A percentile compares a stretch with the other conserved stretches of the same genome.
phyloP scores from a whole-genome alignment of 129 eudicot genomes.

The Artemisia annua region DNA sequence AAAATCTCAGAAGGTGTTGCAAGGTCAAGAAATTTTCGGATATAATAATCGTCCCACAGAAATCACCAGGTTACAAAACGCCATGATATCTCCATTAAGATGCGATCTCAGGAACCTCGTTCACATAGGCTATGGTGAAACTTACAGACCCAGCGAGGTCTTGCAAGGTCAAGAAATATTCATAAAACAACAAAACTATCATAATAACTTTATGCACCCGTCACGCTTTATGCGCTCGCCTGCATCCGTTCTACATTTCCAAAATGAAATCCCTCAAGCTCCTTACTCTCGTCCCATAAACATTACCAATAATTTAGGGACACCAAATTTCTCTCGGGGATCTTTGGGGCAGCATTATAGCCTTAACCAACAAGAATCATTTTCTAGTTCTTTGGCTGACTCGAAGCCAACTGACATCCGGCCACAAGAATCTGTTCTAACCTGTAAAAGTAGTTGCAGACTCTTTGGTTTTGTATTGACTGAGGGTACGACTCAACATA shows the following conservation, averaged over 20 bases:
- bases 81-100: constrained; percentile 20
- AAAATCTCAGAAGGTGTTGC: constrained; percentile 89
- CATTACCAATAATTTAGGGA: constrained; percentile 1
- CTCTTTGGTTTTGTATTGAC: constrained; percentile 21
- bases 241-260: constrained; percentile 50
- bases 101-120: constrained; percentile 20
- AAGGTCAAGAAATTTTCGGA: constrained; percentile 89
- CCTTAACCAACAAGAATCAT: not conserved
- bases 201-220: constrained; percentile 8
- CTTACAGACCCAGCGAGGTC: constrained; percentile 63
- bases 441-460: constrained; percentile 15
- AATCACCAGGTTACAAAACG: constrained; percentile 1
- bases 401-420: not conserved
- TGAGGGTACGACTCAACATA: constrained; percentile 10
- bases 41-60: constrained; percentile 14
- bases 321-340: not conserved
- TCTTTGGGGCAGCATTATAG: constrained; percentile 1
- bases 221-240: constrained; percentile 42
- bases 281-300: constrained; percentile 23
- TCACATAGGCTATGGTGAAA: constrained; percentile 40
- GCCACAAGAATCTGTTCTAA: constrained; percentile 9
- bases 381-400: not conserved
- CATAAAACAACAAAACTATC: constrained; percentile 23
- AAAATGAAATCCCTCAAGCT: constrained; percentile 31
- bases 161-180: constrained; percentile 94